Base-by-base conservation (phyloP, 202 grass and related monocot genomes). In the Setaria italica region DNA sequence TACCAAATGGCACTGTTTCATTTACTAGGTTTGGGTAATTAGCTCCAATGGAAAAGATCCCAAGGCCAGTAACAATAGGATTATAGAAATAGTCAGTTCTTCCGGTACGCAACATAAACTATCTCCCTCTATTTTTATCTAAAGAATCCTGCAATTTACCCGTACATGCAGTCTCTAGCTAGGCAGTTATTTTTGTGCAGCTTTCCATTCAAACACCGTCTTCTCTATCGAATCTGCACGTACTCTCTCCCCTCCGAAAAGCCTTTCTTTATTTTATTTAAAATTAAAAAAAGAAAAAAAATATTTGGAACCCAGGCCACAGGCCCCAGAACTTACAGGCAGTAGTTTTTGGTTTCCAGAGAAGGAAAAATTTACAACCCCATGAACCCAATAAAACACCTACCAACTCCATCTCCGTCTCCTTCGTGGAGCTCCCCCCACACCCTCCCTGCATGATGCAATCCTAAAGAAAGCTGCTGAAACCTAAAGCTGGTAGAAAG, bases 401-500 rank as follows among this genome's bases (percentile, higher is more conserved):
- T 68, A 87, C 88, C 80, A 90, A 83, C 80, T 84, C 67, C 83
- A 55, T 72, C 80, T 83, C 67, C 83, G 47, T 72, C 73, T 70
- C 67, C 88, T 54, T 76, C 77, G 4, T 55, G 49, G 72, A 74
- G 72, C 72, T 41, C 68, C 48, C 79, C 59, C 32, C 21, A 39
- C 75, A 9, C 72, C 32, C 14, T 25, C 35, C 69, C 48, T 77
- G 68, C 83, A 79, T 76, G 83, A 87, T 83, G 82, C 80, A 81
- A 86, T 88, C 90, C 87, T 84, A 89, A 89, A 88, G 84, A 89
- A 89, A 89, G 87, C 87, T 89, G 84, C 77, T 92, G 77, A 89
- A 87, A 89, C 87, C 80, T 89, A 92, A 89, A 87, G 90, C 77
- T 81, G 84, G 84, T 89, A 77, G 84, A 92, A 92, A 92, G 87